These are phyloP conservation scores for Pulicaria dysenterica DNA, from an alignment of 129 eudicot species.

Conservation along the genomic window DNA sequence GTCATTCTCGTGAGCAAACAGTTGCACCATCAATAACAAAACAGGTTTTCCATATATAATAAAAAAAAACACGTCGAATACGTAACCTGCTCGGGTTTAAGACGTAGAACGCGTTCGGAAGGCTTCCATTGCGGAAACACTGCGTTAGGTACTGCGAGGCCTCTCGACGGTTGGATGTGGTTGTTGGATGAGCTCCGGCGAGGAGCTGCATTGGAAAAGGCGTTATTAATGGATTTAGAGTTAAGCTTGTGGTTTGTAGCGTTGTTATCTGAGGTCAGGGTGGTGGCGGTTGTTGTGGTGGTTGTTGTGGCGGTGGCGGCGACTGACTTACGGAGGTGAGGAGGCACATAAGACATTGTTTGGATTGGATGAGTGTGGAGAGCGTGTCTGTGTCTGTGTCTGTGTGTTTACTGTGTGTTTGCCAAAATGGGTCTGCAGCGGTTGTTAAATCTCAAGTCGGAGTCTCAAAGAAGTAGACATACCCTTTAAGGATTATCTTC, in stretches of 20 bases:
- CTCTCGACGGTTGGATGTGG: slow-evolving; percentile 39
- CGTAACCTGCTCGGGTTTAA: slow-evolving; percentile 70
- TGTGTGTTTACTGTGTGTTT: background rate
- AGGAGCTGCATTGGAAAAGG: slow-evolving; percentile 48
- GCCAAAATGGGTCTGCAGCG: slow-evolving; percentile 3
- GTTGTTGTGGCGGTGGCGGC: slow-evolving; percentile 38
- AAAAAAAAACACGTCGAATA: background rate
- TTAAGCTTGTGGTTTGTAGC: slow-evolving; percentile 36
- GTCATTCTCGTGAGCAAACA: background rate
- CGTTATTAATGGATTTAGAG: slow-evolving; percentile 39
- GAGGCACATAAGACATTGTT: slow-evolving; percentile 82
- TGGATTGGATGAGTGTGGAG: slow-evolving; percentile 35
- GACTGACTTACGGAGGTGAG: slow-evolving; percentile 70
- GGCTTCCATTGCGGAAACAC: slow-evolving; percentile 75
- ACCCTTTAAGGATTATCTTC: too few relatives aligned
- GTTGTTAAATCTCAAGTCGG: background rate
- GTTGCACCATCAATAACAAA: background rate
- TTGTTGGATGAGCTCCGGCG: slow-evolving; percentile 58
- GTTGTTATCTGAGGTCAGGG: slow-evolving; percentile 30
- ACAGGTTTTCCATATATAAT: background rate
- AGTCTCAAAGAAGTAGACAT: too few relatives aligned
- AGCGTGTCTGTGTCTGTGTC: slow-evolving; percentile 7
- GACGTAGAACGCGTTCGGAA: slow-evolving; percentile 75
- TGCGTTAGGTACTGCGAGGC: slow-evolving; percentile 46
- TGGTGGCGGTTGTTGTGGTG: slow-evolving; percentile 31